These are phyloP conservation scores for Annona squamosa DNA, from an alignment of 164 flowering plant species.

Conservation along the genomic window DNA sequence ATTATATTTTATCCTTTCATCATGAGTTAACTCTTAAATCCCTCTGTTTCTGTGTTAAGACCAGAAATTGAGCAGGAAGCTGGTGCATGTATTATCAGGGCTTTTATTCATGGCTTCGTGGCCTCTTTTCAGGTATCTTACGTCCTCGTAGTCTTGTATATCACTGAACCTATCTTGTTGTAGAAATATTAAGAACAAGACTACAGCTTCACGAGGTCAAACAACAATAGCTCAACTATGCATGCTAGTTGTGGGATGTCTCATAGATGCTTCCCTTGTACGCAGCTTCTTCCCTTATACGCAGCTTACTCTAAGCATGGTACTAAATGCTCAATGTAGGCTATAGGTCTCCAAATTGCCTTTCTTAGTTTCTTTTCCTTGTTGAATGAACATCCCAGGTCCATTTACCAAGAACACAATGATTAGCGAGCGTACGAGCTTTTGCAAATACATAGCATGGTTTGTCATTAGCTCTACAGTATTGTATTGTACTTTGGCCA, in stretches of 20 bases:
- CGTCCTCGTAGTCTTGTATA: not conserved
- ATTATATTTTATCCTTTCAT: not conserved
- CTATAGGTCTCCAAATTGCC: not conserved
- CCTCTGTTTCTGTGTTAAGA: not conserved
- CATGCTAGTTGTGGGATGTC: not conserved
- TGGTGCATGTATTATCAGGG: slow-evolving; percentile 89
- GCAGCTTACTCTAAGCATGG: not conserved
- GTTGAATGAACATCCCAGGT: not conserved
- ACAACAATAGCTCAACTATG: not conserved
- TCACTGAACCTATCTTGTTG: not conserved
- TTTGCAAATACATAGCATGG: not conserved
- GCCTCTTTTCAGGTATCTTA: slow-evolving; percentile 81
- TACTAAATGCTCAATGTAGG: not conserved
- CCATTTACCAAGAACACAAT: not conserved
- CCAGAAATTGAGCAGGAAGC: slow-evolving; percentile 86
- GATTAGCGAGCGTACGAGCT: not conserved
- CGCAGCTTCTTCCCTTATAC: not conserved
- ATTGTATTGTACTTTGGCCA: not conserved
- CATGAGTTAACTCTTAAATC: not conserved
- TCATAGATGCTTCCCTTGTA: not conserved
- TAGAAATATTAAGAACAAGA: not conserved
- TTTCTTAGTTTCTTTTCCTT: too few relatives aligned
- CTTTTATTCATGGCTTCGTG: slow-evolving; percentile 70
- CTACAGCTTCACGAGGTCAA: not conserved
- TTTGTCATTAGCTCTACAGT: not conserved